Evolutionary conservation across 208 protist genomes (phyloP).

Genomic region (Trypanosoma brucei): DNA sequence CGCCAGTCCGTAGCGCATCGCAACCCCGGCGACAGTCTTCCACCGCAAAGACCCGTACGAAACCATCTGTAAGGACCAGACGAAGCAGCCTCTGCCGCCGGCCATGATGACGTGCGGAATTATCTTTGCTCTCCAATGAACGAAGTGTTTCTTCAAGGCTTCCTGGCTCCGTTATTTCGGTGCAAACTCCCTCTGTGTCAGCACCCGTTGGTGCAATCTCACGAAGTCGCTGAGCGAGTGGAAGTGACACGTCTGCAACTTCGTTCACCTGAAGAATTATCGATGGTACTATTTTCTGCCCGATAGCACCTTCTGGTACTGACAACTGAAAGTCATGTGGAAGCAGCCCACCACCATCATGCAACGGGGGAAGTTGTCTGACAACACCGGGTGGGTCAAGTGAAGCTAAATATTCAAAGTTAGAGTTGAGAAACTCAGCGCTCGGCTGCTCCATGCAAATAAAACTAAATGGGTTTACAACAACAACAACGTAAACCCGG

Average conservation of each 20-base stretch:
- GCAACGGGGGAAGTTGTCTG: slow-evolving; percentile 14
- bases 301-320: neutral
- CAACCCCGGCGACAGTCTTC: slow-evolving; percentile 27
- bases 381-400: slow-evolving; percentile 9
- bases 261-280: slow-evolving; percentile 58
- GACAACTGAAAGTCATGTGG: slow-evolving; percentile 18
- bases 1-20: slow-evolving; percentile 28
- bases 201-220: slow-evolving; percentile 22
- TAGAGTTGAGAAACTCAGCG: slow-evolving; percentile 16
- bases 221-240: slow-evolving; percentile 43
- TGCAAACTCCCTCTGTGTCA: neutral
- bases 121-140: slow-evolving; percentile 31
- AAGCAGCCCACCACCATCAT: slow-evolving; percentile 13
- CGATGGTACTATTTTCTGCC: neutral
- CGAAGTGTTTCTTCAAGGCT: slow-evolving; percentile 26
- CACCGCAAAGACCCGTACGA: slow-evolving; percentile 54
- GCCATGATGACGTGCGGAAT: slow-evolving; percentile 18
- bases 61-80: slow-evolving; percentile 62
- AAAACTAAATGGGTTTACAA: neutral
- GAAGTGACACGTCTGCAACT: slow-evolving; percentile 53
- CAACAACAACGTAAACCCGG: no score
- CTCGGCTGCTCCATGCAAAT: neutral
- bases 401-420: slow-evolving; percentile 23
- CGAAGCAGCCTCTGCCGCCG: slow-evolving; percentile 39
- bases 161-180: slow-evolving; percentile 7